Evolutionary conservation across 2,329 filamentous ascomycete species (phyloP).

Genomic region (Fusarium chaquense): DNA sequence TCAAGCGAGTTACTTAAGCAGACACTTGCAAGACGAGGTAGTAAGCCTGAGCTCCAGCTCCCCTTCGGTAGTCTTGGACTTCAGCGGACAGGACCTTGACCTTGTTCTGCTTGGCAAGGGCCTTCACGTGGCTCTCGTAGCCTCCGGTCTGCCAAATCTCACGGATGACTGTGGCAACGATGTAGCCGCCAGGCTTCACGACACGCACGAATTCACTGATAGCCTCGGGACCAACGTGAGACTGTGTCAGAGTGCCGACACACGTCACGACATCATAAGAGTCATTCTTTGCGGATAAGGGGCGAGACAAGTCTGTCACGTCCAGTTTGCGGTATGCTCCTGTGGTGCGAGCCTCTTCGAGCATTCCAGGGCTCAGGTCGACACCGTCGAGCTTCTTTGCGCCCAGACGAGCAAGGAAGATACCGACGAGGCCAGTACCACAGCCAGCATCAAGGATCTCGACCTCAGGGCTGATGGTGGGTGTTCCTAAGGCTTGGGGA

Average conservation of each 20-base stretch:
- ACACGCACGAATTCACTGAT: constrained; percentile 64
- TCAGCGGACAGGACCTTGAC: constrained; percentile 48
- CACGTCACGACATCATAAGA: constrained; percentile 65
- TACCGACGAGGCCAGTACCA: constrained; percentile 66
- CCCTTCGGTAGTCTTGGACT: constrained; percentile 51
- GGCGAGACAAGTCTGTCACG: constrained; percentile 60
- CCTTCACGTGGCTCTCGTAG: constrained; percentile 58
- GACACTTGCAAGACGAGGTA: constrained; percentile 50
- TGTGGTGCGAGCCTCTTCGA: constrained; percentile 62
- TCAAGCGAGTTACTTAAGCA: constrained; percentile 25
- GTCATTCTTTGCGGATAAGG: constrained; percentile 54
- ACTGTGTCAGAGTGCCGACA: constrained; percentile 66
- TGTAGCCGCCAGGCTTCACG: constrained; percentile 59
- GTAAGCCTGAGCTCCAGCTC: constrained; percentile 48
- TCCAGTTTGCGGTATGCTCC: constrained; percentile 61
- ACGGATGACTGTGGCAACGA: constrained; percentile 64
- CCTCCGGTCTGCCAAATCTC: constrained; percentile 63
- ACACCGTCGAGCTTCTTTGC: constrained; percentile 63
- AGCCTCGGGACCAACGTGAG: constrained; percentile 64
- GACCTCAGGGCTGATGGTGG: constrained; percentile 39
- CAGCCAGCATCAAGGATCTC: constrained; percentile 67
- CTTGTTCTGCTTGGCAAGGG: constrained; percentile 45
- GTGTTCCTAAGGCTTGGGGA: constrained; percentile 47
- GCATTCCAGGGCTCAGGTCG: constrained; percentile 66
- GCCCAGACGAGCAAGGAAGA: constrained; percentile 58